These are phyloP conservation scores for Clavispora carvajalis DNA, from an alignment of 805 yeast genomes.

Conservation along the genomic window DNA sequence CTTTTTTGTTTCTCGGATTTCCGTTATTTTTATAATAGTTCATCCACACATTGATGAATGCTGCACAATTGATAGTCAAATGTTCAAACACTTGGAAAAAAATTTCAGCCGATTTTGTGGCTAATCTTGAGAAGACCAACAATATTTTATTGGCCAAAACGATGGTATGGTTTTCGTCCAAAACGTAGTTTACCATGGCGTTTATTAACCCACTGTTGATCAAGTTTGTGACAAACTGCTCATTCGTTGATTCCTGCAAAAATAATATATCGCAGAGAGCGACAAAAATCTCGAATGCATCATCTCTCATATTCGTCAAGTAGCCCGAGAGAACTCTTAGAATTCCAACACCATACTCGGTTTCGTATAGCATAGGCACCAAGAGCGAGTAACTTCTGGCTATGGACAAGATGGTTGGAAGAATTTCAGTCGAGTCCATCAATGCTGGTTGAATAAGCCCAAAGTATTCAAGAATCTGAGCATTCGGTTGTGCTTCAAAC, in stretches of 20 bases:
- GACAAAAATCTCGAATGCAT: conserved; percentile 52
- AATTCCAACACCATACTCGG: conserved; percentile 32
- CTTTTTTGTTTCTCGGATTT: conserved; percentile 71
- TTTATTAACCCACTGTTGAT: conserved; percentile 42
- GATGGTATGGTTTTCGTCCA: conserved; percentile 41
- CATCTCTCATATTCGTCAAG: conserved; percentile 62
- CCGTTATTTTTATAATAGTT: conserved; percentile 48
- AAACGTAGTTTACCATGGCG: conserved; percentile 35
- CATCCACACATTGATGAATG: conserved; percentile 33
- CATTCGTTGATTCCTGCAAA: conserved; percentile 22
- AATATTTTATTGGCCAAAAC: conserved; percentile 34
- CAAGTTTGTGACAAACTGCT: conserved; percentile 24
- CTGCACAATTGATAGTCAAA: conserved; percentile 19
- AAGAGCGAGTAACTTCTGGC: conserved; percentile 57
- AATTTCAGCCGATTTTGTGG: conserved; percentile 27
- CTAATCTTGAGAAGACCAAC: conserved; percentile 34
- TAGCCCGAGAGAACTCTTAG: conserved; percentile 51
- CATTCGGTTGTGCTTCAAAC: conserved; percentile 20
- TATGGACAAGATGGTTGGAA: conserved; percentile 58
- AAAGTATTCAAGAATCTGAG: conserved; percentile 41
- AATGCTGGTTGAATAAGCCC: conserved; percentile 55
- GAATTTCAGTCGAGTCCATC: conserved; percentile 65
- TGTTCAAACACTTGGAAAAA: conserved; percentile 31
- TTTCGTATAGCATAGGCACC: conserved; percentile 36
- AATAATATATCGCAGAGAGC: conserved; percentile 50